These are phyloP conservation scores for Microthlaspi erraticum DNA, from an alignment of 345 rosid species.

Conservation along the genomic window DNA sequence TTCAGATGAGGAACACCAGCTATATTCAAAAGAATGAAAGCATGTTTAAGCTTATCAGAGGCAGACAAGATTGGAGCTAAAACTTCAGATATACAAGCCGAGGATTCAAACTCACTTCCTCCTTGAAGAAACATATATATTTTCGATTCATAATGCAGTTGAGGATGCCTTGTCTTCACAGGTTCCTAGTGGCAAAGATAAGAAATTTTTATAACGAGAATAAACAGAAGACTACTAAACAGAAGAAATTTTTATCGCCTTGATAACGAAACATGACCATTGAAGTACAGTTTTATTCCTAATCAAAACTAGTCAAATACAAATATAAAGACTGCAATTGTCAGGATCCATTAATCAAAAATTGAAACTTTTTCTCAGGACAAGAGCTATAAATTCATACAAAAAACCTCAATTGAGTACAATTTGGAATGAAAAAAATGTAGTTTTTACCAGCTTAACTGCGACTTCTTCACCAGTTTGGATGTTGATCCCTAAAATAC, in stretches of 20 bases:
- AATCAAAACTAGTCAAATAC: constrained; percentile 17
- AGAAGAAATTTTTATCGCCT: too few species aligned
- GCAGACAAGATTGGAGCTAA: background rate
- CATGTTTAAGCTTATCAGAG: constrained; percentile 6
- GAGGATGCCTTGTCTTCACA: constrained; percentile 91
- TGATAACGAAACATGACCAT: background rate
- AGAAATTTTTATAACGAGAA: background rate
- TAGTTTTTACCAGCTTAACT: constrained; percentile 68
- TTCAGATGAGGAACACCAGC: constrained; percentile 92
- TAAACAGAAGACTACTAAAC: too few species aligned
- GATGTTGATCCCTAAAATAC: constrained; percentile 64
- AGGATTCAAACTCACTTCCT: constrained; percentile 68
- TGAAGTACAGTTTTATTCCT: background rate
- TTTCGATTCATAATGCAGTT: constrained; percentile 88
- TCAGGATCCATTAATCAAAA: constrained; percentile 21
- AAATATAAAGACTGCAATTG: background rate
- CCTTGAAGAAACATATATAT: constrained; percentile 91
- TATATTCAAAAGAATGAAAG: constrained; percentile 43
- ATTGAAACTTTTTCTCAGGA: constrained; percentile 18
- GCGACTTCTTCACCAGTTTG: constrained; percentile 94
- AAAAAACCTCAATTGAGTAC: background rate
- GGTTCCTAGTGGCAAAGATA: constrained; percentile 59
- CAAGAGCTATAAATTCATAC: background rate
- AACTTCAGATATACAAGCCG: background rate
- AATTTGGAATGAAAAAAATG: background rate